Percentiles rank a stretch among this genome's conserved stretches.
phyloP scores from a whole-genome alignment of 2,329 filamentous ascomycete genomes.

The Cercospora zeina region DNA sequence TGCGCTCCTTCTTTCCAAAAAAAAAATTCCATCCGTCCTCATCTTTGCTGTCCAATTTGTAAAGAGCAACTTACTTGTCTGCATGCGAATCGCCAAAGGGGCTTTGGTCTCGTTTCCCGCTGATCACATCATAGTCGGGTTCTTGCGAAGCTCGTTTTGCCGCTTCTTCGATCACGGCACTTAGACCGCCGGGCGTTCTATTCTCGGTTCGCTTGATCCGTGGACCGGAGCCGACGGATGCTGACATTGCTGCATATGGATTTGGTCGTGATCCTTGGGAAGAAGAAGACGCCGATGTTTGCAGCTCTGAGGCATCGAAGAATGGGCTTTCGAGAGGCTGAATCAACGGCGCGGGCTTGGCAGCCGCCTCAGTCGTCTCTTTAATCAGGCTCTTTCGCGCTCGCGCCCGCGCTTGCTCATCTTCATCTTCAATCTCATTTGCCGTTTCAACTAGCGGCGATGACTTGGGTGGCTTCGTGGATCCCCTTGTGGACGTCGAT shows the following conservation, averaged over 20 bases:
- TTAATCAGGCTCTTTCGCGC: slow-evolving; percentile 34
- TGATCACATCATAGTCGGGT: slow-evolving; percentile 32
- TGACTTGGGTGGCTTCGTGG: slow-evolving; percentile 34
- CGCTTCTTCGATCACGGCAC: slow-evolving; percentile 51
- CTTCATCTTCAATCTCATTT: slow-evolving; percentile 37
- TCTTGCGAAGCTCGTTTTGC: slow-evolving; percentile 44
- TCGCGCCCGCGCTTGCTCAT: slow-evolving; percentile 37
- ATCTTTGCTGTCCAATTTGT: background rate
- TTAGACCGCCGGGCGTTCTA: slow-evolving; percentile 38
- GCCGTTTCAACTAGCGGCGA: slow-evolving; percentile 37
- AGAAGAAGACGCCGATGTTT: slow-evolving; percentile 23
- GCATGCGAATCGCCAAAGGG: slow-evolving; percentile 40
- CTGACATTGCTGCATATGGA: slow-evolving; percentile 44
- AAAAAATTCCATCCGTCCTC: background rate
- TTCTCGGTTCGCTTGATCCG: slow-evolving; percentile 22
- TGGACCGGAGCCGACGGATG: slow-evolving; percentile 30
- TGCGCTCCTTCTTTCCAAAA: background rate
- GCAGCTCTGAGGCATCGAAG: slow-evolving; percentile 39
- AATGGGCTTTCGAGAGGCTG: slow-evolving; percentile 39
- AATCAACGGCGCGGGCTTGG: slow-evolving; percentile 26
- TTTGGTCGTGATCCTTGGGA: slow-evolving; percentile 35
- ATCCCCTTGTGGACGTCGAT: slow-evolving; percentile 26
- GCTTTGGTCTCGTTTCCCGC: slow-evolving; percentile 35
- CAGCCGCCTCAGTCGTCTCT: slow-evolving; percentile 20
- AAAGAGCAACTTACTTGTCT: slow-evolving; percentile 17